Base-by-base conservation (phyloP, 495 filamentous ascomycete species). In the Aspergillus cavernicola region DNA sequence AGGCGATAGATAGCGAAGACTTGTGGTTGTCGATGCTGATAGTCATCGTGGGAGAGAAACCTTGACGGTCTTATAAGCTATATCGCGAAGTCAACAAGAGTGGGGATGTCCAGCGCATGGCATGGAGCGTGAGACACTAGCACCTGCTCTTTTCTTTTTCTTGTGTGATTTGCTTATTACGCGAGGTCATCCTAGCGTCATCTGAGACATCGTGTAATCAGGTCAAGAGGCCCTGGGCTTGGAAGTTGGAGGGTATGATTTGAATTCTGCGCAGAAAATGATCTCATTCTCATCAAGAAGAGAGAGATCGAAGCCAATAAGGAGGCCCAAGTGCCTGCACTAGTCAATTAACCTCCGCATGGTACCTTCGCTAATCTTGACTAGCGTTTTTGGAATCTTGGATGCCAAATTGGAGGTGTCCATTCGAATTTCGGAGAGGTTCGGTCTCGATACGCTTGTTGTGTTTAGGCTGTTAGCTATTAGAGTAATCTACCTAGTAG, bases 251-350 rank as follows among this genome's bases (percentile, higher is more conserved):
- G 36, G 37, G 41, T 11, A 56, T 62, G 52, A 62, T 58, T 62
- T 62, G 59, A 62, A 56, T 56, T 62, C 48, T 36, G 48, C 45
- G 40, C 5, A 44, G 43, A 44, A n/a, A 45, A 58, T 56, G 59
- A 58, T 62, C 55, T 58, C 59, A 62, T 42, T 7, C 23, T 2
- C 13, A 18, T 22, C 10, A 26, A 15, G 7, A 16, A 2, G n/a
- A n/a, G n/a, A n/a, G n/a, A n/a, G n/a, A n/a, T n/a, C n/a, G n/a
- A n/a, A 12, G 18, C 44, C 44, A 47, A 47, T 47, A 15, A 31
- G 18, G 19, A 16, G 39, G 39, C 36, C 28, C 29, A 35, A 48
- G 28, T 28, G 40, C 50, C 47, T 31, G 35, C 26, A 19, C 47
- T 47, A 53, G 41, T 26, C 32, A 13, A 45, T 38, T 53, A 53